Conservation (phyloP, 2,329 filamentous ascomycete genomes). For the Aspergillus thermomutatus region DNA sequence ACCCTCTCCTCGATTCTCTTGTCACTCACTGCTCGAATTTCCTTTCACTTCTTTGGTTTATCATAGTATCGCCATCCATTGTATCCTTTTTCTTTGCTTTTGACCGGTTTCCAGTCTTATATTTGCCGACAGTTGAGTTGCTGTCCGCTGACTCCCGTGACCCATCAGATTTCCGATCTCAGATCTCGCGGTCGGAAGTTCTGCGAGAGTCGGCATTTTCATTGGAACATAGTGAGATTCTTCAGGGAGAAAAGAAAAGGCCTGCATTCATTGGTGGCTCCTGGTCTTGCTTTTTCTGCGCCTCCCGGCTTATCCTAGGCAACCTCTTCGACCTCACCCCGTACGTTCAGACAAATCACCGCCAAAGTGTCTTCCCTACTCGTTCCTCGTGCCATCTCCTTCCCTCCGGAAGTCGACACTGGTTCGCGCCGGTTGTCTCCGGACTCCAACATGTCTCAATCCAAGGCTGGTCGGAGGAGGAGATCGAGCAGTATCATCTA, state of each 20-base stretch:
- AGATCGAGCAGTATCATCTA: conserved; percentile 98
- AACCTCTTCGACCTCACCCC: conserved; percentile 15
- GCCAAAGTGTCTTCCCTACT: conserved; percentile 95
- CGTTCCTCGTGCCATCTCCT: conserved; percentile 84
- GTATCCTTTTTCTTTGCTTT: conserved; percentile 1
- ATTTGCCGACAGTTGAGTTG: not conserved
- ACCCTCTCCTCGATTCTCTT: not conserved
- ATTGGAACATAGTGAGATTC: not conserved
- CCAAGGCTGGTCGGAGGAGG: conserved; percentile 73
- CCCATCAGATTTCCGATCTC: conserved; percentile 3
- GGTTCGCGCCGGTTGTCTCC: conserved; percentile 54
- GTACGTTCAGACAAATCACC: conserved; percentile 58
- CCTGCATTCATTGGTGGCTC: conserved; percentile 1
- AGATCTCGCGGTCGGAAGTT: conserved; percentile 1
- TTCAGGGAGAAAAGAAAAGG: not conserved
- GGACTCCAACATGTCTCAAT: conserved; percentile 60
- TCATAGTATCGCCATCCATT: not conserved
- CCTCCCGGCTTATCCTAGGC: conserved; percentile 23
- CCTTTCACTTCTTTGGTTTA: not conserved
- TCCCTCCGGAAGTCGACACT: conserved; percentile 77
- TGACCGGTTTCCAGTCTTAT: not conserved
- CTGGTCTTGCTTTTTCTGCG: conserved; percentile 25
- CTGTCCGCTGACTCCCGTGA: conserved; percentile 10
- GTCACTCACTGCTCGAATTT: not conserved
- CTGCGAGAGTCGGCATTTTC: not conserved